phyloP scores from a whole-genome alignment of 2,329 filamentous ascomycete species.

The Neonectria sp. region DNA sequence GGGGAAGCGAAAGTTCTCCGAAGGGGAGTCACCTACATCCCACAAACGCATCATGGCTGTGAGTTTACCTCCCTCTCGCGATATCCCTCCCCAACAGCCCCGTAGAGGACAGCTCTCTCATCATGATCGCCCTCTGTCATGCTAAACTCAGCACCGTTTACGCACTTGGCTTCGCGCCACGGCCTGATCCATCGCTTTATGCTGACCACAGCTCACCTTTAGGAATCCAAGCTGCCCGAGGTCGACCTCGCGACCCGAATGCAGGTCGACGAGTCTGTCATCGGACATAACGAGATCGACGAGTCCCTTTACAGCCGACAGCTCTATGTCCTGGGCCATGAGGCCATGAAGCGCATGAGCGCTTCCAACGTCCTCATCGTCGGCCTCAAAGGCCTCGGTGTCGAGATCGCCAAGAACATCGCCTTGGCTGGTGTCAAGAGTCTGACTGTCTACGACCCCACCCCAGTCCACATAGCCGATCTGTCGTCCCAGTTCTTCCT shows the following conservation, averaged over 20 bases:
- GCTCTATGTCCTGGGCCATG: conserved; percentile 79
- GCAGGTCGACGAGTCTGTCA: conserved; percentile 75
- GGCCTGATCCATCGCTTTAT: neutral
- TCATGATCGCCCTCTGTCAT: conserved; percentile 20
- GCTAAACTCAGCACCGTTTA: neutral
- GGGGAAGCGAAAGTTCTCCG: conserved; percentile 79
- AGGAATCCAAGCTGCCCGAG: conserved; percentile 70
- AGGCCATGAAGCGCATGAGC: conserved; percentile 99
- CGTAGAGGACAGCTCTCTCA: conserved; percentile 5
- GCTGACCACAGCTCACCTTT: conserved; percentile 29
- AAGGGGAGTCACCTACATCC: conserved; percentile 70
- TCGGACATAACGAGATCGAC: conserved; percentile 74
- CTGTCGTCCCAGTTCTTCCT: conserved; percentile 99
- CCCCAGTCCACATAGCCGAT: conserved; percentile 86
- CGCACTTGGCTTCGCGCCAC: neutral
- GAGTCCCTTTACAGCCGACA: conserved; percentile 82
- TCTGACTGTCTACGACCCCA: conserved; percentile 91
- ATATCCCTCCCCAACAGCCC: conserved; percentile 1
- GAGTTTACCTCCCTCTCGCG: conserved; percentile 51
- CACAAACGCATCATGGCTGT: conserved; percentile 75
- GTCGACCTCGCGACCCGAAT: conserved; percentile 75
- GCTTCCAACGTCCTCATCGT: conserved; percentile 94
- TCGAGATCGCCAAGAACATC: conserved; percentile 99
- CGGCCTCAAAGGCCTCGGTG: conserved; percentile 93
- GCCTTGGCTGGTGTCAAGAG: conserved; percentile 98